Base-by-base conservation (phyloP, 2,329 filamentous ascomycete genomes). In the Phyllosticta citrichinensis region DNA sequence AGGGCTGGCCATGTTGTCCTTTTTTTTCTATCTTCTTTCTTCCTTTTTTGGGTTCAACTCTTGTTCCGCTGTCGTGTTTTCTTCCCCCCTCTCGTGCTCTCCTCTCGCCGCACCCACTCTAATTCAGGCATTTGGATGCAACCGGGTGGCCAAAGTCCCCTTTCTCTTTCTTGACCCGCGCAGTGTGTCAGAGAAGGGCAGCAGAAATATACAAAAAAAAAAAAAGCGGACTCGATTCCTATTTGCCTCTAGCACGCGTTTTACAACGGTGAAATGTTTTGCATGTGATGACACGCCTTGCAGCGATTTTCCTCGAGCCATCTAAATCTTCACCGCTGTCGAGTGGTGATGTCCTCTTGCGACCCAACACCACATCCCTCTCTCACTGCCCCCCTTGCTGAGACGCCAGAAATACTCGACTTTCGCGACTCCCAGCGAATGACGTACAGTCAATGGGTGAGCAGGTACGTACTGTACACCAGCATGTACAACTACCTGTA, bases 111-210 rank as follows among this genome's bases (percentile, higher is more conserved):
- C 22, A 20, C 57, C 40, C 30, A 50, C 35, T 60, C 57, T 60
- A 60, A 60, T 60, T 60, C 33, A 55, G 57, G 57, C 52, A 60
- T 60, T 57, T 60, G 57, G 57, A 60, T 55, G 54, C 54, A 30
- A 55, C 33, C 24, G 57, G 33, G 57, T 27, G 57, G 57, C 20
- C 14, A 47, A 47, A n/a, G 40, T n/a, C n/a, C 40, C n/a, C n/a
- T 47, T 47, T 47, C n/a, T 40, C 14, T 40, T 17, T 17, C 14
- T 40, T 40, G 5, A 10, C 27, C 27, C 27, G 27, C 6, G 27
- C 9, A 5, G 11, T 17, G 11, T 40, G 11, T 47, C 17, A 14
- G 40, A 47, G 17, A n/a, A 47, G 17, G 40, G 14, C 17, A 47
- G 40, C 40, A 47, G 40, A 47, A 47, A 47, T 47, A 6, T 30